phyloP scores from a whole-genome alignment of 2,329 filamentous ascomycete genomes.

The Septoria petroselini region DNA sequence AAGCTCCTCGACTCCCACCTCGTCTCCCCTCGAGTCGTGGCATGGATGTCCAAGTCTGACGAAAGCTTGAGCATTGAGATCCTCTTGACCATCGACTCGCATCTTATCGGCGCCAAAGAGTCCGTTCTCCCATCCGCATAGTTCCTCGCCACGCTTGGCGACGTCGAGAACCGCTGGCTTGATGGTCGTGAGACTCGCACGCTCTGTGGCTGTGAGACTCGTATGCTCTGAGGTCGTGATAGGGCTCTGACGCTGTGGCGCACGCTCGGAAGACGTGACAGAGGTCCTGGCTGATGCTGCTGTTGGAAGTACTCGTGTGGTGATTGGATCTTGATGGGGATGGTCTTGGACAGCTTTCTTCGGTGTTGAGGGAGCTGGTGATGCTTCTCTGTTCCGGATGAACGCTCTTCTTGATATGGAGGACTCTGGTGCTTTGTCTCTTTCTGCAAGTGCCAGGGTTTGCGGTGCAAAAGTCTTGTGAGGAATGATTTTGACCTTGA shows the following conservation, averaged over 20 bases:
- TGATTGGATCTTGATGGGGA: constrained; percentile 12
- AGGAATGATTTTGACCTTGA: constrained; percentile 13
- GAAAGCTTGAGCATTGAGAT: too few species aligned
- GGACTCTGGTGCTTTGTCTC: not conserved
- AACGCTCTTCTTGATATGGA: not conserved
- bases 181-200: not conserved
- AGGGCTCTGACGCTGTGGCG: constrained; percentile 6
- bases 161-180: not conserved
- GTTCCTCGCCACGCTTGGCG: not conserved
- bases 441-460: not conserved
- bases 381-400: not conserved
- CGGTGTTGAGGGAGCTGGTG: not conserved
- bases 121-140: not conserved
- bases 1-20: too few species aligned
- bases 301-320: constrained; percentile 12
- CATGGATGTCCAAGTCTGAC: too few species aligned
- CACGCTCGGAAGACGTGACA: constrained; percentile 4
- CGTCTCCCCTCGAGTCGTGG: too few species aligned
- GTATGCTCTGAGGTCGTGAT: not conserved
- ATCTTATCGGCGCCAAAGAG: not conserved
- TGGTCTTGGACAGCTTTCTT: constrained; percentile 6
- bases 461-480: not conserved
- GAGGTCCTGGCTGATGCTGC: constrained; percentile 2
- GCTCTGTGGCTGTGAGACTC: constrained; percentile 3
- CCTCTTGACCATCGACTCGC: too few species aligned